phyloP scores from a whole-genome alignment of 306 rosid species.

The Prunus mongolica region DNA sequence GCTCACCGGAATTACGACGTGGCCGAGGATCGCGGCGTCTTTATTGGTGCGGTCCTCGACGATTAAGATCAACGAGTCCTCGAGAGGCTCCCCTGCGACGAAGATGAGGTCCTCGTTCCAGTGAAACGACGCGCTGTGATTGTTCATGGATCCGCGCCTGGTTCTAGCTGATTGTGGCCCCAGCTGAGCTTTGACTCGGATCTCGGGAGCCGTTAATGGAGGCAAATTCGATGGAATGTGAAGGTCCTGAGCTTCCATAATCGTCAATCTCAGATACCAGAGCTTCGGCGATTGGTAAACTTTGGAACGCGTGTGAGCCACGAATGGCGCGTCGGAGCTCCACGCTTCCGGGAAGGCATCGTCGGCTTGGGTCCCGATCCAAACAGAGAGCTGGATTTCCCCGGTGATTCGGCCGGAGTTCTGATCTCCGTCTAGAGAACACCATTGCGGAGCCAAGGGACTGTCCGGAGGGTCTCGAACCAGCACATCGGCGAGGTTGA shows the following conservation, averaged over 20 bases:
- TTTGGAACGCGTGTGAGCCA: slow-evolving; percentile 52
- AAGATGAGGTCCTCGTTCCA: slow-evolving; percentile 88
- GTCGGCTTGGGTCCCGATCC: slow-evolving; percentile 66
- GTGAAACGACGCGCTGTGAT: slow-evolving; percentile 66
- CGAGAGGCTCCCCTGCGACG: slow-evolving; percentile 90
- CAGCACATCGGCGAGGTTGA: slow-evolving; percentile 43
- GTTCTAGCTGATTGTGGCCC: slow-evolving; percentile 72
- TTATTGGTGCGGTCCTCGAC: slow-evolving; percentile 76
- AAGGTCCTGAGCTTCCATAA: slow-evolving; percentile 55
- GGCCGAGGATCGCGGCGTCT: slow-evolving; percentile 58
- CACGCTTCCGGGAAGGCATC: slow-evolving; percentile 55
- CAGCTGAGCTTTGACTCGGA: slow-evolving; percentile 61
- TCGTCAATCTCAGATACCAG: slow-evolving; percentile 47
- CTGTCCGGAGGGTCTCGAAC: slow-evolving; percentile 54
- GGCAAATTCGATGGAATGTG: slow-evolving; percentile 70
- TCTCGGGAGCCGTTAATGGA: slow-evolving; percentile 82
- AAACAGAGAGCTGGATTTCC: slow-evolving; percentile 51
- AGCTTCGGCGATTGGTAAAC: slow-evolving; percentile 64
- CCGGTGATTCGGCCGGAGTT: slow-evolving; percentile 34
- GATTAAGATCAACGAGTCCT: slow-evolving; percentile 59
- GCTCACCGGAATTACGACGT: slow-evolving; percentile 50
- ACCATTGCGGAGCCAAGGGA: slow-evolving; percentile 55
- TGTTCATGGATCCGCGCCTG: slow-evolving; percentile 78
- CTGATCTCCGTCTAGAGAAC: slow-evolving; percentile 38
- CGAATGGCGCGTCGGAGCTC: slow-evolving; percentile 48